These are phyloP conservation scores for Tinospora cordifolia DNA, from an alignment of 164 flowering plant genomes.

Conservation along the genomic window DNA sequence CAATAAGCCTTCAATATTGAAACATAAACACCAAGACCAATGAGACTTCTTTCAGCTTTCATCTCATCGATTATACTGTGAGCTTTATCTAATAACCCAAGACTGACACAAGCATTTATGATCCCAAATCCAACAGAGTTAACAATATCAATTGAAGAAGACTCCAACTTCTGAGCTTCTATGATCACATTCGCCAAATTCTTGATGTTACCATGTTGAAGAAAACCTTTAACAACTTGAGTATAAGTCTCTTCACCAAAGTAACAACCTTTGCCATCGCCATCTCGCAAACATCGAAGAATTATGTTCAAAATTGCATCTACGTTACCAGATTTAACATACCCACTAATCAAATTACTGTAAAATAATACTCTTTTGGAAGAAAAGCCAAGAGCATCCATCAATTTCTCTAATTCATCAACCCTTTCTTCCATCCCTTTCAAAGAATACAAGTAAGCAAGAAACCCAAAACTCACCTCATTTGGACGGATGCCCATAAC, in stretches of 20 bases:
- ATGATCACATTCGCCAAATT: conserved; percentile 52
- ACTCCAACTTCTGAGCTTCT: conserved; percentile 67
- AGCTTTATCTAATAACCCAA: conserved; percentile 71
- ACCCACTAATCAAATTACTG: conserved; percentile 61
- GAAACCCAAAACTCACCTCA: conserved; percentile 61
- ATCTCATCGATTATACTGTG: conserved; percentile 76
- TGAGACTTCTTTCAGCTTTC: conserved; percentile 57
- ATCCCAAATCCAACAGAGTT: conserved; percentile 68
- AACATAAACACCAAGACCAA: conserved; percentile 82
- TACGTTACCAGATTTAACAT: conserved; percentile 54
- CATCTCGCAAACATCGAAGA: conserved; percentile 39
- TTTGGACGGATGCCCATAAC: conserved; percentile 64
- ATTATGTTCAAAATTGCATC: conserved; percentile 41
- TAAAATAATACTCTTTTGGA: conserved; percentile 32
- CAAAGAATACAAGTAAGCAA: conserved; percentile 75
- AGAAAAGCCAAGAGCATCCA: conserved; percentile 45
- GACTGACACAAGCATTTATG: conserved; percentile 65
- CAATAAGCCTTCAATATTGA: conserved; percentile 81
- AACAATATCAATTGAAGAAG: conserved; percentile 32
- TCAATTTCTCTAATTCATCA: conserved; percentile 49
- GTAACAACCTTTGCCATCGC: conserved; percentile 20
- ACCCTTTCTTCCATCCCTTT: conserved; percentile 69
- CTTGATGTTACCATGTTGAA: conserved; percentile 43
- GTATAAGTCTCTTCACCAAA: conserved; percentile 52
- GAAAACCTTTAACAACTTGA: conserved; percentile 58